These are phyloP conservation scores for Prunus davidiana DNA, from an alignment of 306 rosid species.

Conservation along the genomic window DNA sequence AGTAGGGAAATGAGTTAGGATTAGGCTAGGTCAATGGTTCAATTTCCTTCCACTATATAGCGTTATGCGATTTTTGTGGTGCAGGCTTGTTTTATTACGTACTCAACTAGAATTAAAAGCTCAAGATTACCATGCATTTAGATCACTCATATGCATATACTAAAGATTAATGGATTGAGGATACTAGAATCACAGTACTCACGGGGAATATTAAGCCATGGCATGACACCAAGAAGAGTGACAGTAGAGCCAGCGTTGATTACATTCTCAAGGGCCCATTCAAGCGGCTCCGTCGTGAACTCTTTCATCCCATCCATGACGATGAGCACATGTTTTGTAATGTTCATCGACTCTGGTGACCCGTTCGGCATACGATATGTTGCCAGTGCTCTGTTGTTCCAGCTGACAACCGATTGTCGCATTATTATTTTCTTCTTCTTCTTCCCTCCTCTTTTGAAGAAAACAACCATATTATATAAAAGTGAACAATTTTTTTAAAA, in stretches of 20 bases:
- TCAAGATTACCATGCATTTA: not conserved
- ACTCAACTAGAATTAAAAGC: not conserved
- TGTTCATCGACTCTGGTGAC: slow-evolving; percentile 19
- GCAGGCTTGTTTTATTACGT: too few relatives aligned
- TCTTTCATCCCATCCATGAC: slow-evolving; percentile 63
- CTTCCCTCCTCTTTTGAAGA: not conserved
- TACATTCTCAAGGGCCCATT: slow-evolving; percentile 48
- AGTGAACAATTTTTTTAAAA: not conserved
- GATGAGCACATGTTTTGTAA: slow-evolving; percentile 32
- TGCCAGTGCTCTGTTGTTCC: not conserved
- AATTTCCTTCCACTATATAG: too few relatives aligned
- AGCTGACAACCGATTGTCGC: slow-evolving; percentile 3
- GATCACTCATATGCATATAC: not conserved
- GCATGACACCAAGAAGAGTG: slow-evolving; percentile 61
- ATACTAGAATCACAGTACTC: not conserved
- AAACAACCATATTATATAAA: not conserved
- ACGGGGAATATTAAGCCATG: slow-evolving; percentile 60
- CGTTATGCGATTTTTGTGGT: too few relatives aligned
- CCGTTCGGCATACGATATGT: slow-evolving; percentile 17
- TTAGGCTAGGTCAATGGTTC: too few relatives aligned
- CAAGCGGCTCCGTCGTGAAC: slow-evolving; percentile 41
- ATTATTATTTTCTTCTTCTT: not conserved
- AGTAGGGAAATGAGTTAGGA: too few relatives aligned
- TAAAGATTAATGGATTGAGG: not conserved
- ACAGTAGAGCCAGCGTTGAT: slow-evolving; percentile 33